Evolutionary conservation across 345 rosid genomes (phyloP).

Genomic region (Streptanthus diversifolius): DNA sequence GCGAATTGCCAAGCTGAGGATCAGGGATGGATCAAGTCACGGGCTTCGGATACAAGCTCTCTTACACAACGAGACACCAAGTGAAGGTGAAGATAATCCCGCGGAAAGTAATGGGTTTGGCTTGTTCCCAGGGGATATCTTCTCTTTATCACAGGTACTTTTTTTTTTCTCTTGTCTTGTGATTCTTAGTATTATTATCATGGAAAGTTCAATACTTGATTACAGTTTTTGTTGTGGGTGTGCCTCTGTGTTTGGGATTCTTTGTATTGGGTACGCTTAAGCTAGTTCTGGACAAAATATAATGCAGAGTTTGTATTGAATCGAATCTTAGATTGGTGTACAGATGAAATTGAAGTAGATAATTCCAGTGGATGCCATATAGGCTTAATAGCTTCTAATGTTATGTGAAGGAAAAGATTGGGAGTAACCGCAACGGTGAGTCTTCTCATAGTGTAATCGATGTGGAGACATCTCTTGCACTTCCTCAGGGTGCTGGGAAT

Average conservation of each 20-base stretch:
- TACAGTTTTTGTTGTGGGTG: not conserved
- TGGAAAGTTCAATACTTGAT: not conserved
- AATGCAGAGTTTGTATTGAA: constrained; percentile 6
- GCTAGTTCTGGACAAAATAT: not conserved
- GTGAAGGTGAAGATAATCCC: constrained; percentile 45
- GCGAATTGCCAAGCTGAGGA: constrained; percentile 45
- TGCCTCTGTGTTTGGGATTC: not conserved
- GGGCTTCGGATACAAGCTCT: constrained; percentile 47
- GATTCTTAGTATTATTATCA: not conserved
- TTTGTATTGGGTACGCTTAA: not conserved
- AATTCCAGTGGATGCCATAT: constrained; percentile 22
- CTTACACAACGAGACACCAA: constrained; percentile 37
- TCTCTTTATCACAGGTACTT: constrained; percentile 57
- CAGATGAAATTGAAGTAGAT: constrained; percentile 21
- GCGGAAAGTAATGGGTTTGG: constrained; percentile 38
- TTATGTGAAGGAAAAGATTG: constrained; percentile 54
- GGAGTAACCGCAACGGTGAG: constrained; percentile 33
- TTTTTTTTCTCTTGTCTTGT: not conserved
- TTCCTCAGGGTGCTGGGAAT: constrained; percentile 45
- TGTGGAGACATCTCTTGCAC: constrained; percentile 47
- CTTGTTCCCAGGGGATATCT: constrained; percentile 41
- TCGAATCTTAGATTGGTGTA: constrained; percentile 13
- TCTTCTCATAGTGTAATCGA: constrained; percentile 40
- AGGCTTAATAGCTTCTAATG: constrained; percentile 39
- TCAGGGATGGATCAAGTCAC: constrained; percentile 35